Evolutionary conservation across 768 basidiomycete genomes (phyloP), one percentile per base, ranked within the genome.

Genomic region (Hygrophoropsis aurantiaca): DNA sequence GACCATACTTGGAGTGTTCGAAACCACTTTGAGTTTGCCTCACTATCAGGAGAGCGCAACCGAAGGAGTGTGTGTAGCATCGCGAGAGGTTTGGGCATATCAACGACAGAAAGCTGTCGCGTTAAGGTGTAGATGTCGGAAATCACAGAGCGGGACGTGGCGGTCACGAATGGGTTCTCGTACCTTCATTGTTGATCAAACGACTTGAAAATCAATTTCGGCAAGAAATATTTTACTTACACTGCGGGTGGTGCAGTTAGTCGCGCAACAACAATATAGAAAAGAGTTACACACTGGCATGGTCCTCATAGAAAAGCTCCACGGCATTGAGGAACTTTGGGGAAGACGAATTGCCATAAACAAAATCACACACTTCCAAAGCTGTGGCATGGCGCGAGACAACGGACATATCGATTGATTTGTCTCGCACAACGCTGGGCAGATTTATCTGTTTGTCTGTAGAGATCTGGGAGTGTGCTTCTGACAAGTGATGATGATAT

Each of bases 131-230:
- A 79, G 16, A 90, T 83, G 56, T 90, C 86, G 42, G 81, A 73
- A 50, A 91, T 87, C 41, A 87, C 71, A 34, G 78, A 74, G 42
- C 85, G 80, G 30, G 87, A 86, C 5, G 81, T 85, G 27, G 87
- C 85, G 26, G 87, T 89, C 33, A 90, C 60, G 52, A 86, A 62
- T 3, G 89, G 89, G 57, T 90, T 90, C 68, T 90, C 87, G 58
- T 90, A 90, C 57, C 84, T 86, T 51, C 27, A 30, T 30, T 30
- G 27, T 30, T 30, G 13, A 7, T 30, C 27, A 7, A 13, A 30
- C 7, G 27, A 30, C 25, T 7, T 23, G n/a, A 15, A 16, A 30
- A 19, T 15, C 7, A 35, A 15, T 8, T n/a, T 32, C 33, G 24
- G 26, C 43, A 30, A 30, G 27, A 6, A 30, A 30, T 4, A 16